Evolutionary conservation across 2,329 filamentous ascomycete genomes (phyloP), one percentile per base, ranked within the genome.

Genomic region (Sporothrix mexicana): DNA sequence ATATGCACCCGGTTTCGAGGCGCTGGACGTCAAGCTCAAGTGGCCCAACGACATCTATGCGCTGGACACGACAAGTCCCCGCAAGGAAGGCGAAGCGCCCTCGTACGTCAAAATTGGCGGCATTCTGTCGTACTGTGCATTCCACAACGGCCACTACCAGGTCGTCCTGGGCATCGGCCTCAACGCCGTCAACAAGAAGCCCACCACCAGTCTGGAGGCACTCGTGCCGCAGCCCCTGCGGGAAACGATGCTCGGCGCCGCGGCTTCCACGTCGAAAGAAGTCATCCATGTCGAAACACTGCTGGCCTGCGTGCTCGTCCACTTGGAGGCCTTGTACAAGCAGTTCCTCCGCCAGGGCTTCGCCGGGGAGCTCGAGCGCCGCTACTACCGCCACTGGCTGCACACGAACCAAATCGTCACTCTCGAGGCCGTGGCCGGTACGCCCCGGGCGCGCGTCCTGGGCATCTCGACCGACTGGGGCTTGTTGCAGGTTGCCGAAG

Each of bases 41-140:
- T 99, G 96, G 96, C 96, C 96, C 12, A 99, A 99, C 78, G 96
- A 99, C 79, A 93, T 99, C 71, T 95, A 94, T 78, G 91, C 91
- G 0, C 84, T 88, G 25, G 91, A 94, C 78, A 92, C 88, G 6
- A 84, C 81, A 4, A 23, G 30, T 13, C 41, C 61, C 20, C 41
- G 61, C 61, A 47, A 47, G 0, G 61, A 66, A 5, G 17, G 55
- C 25, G 20, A 20, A 12, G 23, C 13, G 7, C 36, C 6, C 59
- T 45, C 25, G 20, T 96, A 96, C 77, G 91, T 94, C 76, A 99
- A 99, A 79, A 95, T 99, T 71, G 94, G 93, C 70, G 96, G 96
- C 6, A 96, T 99, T 75, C 87, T 98, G 2, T 93, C 97, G 7
- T 97, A 97, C 80, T 96, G 93, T 75, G 90, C 90, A 73, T 98